Conservation (phyloP, 208 protist genomes). For the Sergeia podlipaevii region DNA sequence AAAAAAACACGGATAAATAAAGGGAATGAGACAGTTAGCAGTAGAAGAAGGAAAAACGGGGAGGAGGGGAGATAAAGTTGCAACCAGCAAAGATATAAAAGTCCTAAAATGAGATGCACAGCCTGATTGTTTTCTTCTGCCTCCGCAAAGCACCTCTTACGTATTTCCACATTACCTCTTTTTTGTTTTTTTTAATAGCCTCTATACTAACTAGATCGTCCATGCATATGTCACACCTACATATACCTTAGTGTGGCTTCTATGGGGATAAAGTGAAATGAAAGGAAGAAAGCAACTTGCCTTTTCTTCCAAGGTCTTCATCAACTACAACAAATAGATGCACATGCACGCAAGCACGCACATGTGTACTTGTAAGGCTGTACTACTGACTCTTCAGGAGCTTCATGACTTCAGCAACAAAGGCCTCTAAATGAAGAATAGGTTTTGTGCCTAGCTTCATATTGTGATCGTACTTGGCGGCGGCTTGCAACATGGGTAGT, state of each 20-base stretch:
- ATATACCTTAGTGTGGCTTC: no score
- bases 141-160: no score
- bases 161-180: neutral
- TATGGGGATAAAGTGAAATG: no score
- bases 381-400: constrained; percentile 46
- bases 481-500: constrained; percentile 82
- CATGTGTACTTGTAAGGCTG: neutral
- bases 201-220: neutral
- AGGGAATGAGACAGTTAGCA: no score
- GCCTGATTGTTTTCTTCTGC: no score
- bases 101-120: no score
- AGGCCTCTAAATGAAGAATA: constrained; percentile 99
- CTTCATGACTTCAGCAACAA: constrained; percentile 89
- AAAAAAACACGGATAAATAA: no score
- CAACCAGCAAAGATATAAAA: no score
- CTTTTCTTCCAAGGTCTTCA: no score
- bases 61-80: no score
- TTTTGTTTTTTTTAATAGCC: neutral
- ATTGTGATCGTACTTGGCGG: constrained; percentile 96
- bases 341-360: constrained; percentile 1
- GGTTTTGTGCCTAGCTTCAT: constrained; percentile 96
- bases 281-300: no score
- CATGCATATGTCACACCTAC: neutral
- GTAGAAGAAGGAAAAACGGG: no score
- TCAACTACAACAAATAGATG: neutral